A percentile compares a stretch with the other conserved stretches of the same genome.
These are phyloP conservation scores for Ceratocystis papillata DNA, from an alignment of 2,329 filamentous ascomycete species.

Conservation along the genomic window DNA sequence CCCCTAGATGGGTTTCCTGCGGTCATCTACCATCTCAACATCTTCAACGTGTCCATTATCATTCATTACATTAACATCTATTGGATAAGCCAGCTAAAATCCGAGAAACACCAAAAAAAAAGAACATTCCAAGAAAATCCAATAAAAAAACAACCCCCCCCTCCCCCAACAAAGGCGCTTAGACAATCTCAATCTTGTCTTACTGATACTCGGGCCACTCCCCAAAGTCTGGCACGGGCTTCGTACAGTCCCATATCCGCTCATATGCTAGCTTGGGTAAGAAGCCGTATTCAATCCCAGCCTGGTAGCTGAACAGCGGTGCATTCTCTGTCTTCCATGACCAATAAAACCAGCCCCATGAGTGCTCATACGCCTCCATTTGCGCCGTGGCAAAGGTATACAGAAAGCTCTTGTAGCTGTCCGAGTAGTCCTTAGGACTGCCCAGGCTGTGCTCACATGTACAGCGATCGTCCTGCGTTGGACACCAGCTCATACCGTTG, in stretches of 20 bases:
- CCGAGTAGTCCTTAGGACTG: constrained; percentile 23
- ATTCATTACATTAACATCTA: neutral
- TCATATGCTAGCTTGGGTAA: constrained; percentile 49
- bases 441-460: constrained; percentile 50
- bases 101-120: neutral
- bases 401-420: constrained; percentile 56
- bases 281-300: constrained; percentile 48
- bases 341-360: constrained; percentile 76
- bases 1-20: no score
- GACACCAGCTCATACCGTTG: constrained; percentile 50
- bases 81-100: neutral
- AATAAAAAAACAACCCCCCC: neutral
- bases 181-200: neutral
- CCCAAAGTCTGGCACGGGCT: constrained; percentile 29
- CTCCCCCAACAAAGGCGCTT: neutral
- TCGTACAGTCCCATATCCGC: constrained; percentile 40
- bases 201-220: constrained; percentile 28
- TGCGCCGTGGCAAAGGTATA: constrained; percentile 63
- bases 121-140: no score
- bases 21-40: neutral
- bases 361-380: constrained; percentile 62
- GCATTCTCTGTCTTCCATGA: constrained; percentile 65
- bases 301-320: constrained; percentile 64
- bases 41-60: neutral
- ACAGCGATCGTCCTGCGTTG: constrained; percentile 42